Evolutionary conservation across 2,329 filamentous ascomycete genomes (phyloP).

Genomic region (Aspergillus bombycis): DNA sequence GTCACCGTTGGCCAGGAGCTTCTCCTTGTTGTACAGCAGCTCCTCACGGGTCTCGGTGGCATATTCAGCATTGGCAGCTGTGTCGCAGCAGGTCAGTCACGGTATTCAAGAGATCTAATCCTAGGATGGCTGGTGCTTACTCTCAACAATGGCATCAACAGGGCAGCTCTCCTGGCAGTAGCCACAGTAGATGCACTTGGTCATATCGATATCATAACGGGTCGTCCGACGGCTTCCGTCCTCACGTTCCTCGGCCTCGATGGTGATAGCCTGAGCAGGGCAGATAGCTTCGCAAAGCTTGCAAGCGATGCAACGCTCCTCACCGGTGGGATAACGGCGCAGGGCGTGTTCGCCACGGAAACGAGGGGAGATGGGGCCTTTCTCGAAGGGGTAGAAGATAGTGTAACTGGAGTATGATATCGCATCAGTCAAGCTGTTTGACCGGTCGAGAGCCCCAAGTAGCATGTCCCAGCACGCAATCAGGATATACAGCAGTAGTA

Average conservation of each 20-base stretch:
- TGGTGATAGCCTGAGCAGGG: conserved; percentile 97
- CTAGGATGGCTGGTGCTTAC: conserved; percentile 43
- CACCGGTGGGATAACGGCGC: conserved; percentile 92
- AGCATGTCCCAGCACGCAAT: not conserved
- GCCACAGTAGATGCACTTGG: conserved; percentile 99
- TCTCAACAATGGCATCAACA: conserved; percentile 88
- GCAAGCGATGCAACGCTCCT: conserved; percentile 99
- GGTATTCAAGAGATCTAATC: conserved; percentile 20
- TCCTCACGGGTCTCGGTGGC: conserved; percentile 84
- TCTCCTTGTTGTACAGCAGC: conserved; percentile 97
- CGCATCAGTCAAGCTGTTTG: conserved; percentile 7
- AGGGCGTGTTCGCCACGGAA: conserved; percentile 98
- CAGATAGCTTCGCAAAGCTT: conserved; percentile 99
- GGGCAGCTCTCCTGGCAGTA: conserved; percentile 99
- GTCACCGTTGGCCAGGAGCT: conserved; percentile 84
- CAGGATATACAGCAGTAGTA: not conserved
- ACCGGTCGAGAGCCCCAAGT: not conserved
- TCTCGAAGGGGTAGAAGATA: conserved; percentile 98
- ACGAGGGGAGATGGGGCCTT: conserved; percentile 95
- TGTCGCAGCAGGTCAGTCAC: conserved; percentile 14
- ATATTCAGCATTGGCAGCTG: conserved; percentile 72
- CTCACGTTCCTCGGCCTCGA: conserved; percentile 96
- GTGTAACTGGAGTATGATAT: conserved; percentile 71
- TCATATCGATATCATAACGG: conserved; percentile 99
- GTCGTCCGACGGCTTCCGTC: conserved; percentile 95